Base-by-base conservation (phyloP, 768 basidiomycete species). In the Panus rudis region DNA sequence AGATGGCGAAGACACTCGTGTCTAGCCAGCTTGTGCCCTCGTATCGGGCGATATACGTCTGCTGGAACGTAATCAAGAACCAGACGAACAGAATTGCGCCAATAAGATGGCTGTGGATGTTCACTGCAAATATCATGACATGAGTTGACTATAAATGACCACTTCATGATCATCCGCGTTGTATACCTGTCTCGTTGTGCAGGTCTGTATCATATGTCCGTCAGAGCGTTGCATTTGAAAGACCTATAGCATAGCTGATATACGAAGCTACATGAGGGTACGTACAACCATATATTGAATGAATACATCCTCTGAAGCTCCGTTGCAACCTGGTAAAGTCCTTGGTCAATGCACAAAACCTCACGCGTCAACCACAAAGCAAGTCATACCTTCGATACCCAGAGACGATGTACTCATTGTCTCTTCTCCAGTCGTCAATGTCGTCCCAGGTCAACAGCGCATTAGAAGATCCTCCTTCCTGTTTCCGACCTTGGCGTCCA, bases 41-140 rank as follows among this genome's bases (percentile, higher is more conserved):
- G 48, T 83, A 73, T 19, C 64, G 59, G 22, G 63, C 62, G 41
- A 84, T 62, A 52, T 83, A 69, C 34, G 64, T 64, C 19, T 68
- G 61, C 45, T 72, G 71, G 50, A 80, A 76, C 4, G 76, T 77
- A 30, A 57, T 54, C 26, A 83, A 64, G 41, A 84, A 62, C 57
- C 71, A 70, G 13, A 65, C 53, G 56, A 87, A 88, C 20, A 86
- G 53, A 4, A 76, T 55, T 24, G 81, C 78, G 21, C 79, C 85
- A 66, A 78, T 73, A 6, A 91, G 66, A 57, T 92, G 91, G 46
- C 73, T 84, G 62, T 90, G 84, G 35, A 92, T 89, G 63, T 93
- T 93, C 43, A 92, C 88, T 87, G 55, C 14, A 37, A 41, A 24
- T 25, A 39, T 40, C 10, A 30, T 41, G 35, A 34, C 25, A 53